These are phyloP conservation scores for Lolium rigidum DNA, from an alignment of 176 grass and related monocot species.

Conservation along the genomic window DNA sequence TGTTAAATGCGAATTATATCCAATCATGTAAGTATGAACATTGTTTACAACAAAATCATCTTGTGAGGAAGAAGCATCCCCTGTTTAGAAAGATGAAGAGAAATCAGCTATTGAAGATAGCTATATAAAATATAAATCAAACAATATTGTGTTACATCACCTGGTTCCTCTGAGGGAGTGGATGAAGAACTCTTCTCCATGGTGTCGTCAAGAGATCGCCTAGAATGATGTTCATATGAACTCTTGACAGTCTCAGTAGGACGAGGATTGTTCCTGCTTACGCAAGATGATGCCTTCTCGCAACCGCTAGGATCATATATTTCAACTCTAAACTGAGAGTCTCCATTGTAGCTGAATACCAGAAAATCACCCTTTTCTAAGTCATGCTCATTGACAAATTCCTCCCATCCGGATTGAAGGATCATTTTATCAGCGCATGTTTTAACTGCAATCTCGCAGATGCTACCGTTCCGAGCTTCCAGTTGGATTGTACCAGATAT, in stretches of 20 bases:
- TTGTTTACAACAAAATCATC: background rate
- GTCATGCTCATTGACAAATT: conserved; percentile 45
- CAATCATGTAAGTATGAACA: background rate
- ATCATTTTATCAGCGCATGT: background rate
- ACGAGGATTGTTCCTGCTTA: background rate
- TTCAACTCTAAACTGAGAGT: conserved; percentile 41
- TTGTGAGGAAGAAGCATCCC: background rate
- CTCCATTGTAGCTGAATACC: conserved; percentile 46
- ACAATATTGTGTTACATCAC: background rate
- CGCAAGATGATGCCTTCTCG: conserved; percentile 15
- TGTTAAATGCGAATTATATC: background rate
- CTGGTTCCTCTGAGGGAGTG: background rate
- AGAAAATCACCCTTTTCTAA: conserved; percentile 42
- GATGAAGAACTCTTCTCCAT: background rate
- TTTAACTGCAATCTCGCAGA: conserved; percentile 32
- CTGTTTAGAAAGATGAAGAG: background rate
- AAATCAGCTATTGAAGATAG: no score
- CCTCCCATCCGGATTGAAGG: conserved; percentile 44
- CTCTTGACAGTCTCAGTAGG: background rate
- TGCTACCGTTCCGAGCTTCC: conserved; percentile 26
- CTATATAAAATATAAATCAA: no score
- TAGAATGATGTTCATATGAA: background rate
- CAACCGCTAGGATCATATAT: conserved; percentile 49
- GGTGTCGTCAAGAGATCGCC: background rate
- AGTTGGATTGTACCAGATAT: conserved; percentile 35